These are phyloP conservation scores for Ballota nigra DNA, from an alignment of 257 asterid genomes.

Conservation along the genomic window DNA sequence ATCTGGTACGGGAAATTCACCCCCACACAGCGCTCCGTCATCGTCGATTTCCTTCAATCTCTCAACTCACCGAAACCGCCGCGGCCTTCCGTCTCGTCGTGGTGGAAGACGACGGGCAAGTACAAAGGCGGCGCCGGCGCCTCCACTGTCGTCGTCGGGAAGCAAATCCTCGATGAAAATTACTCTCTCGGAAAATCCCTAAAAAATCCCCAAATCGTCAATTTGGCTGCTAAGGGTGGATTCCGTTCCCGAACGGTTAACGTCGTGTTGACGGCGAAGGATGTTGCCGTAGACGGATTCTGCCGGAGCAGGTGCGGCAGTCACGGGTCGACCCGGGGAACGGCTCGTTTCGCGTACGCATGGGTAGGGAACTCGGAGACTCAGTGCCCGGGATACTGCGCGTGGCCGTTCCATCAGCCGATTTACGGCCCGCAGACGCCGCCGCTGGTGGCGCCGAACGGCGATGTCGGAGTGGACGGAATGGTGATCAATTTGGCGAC, in stretches of 20 bases:
- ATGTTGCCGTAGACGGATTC: slow-evolving; percentile 68
- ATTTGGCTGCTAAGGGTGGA: slow-evolving; percentile 64
- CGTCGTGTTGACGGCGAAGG: slow-evolving; percentile 69
- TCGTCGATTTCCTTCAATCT: slow-evolving; percentile 65
- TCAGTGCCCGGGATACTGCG: slow-evolving; percentile 74
- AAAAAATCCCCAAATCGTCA: slow-evolving; percentile 41
- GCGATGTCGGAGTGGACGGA: slow-evolving; percentile 74
- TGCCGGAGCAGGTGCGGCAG: slow-evolving; percentile 69
- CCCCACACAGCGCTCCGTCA: slow-evolving; percentile 52
- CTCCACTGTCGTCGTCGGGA: slow-evolving; percentile 43
- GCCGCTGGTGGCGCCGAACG: slow-evolving; percentile 68
- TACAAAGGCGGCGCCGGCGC: slow-evolving; percentile 54
- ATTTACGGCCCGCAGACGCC: slow-evolving; percentile 73
- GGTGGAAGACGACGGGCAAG: slow-evolving; percentile 71
- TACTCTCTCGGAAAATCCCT: slow-evolving; percentile 56
- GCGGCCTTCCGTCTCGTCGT: slow-evolving; percentile 48
- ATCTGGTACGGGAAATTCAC: slow-evolving; percentile 71
- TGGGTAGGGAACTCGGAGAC: slow-evolving; percentile 84
- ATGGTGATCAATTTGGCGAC: slow-evolving; percentile 71
- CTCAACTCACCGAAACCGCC: slow-evolving; percentile 30
- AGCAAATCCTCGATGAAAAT: slow-evolving; percentile 53
- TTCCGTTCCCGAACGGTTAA: slow-evolving; percentile 40
- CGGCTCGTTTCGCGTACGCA: slow-evolving; percentile 53
- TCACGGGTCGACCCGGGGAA: slow-evolving; percentile 63
- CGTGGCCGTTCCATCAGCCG: slow-evolving; percentile 87